Conservation (phyloP, 768 basidiomycete species). For the Sporobolomyces roseus region DNA sequence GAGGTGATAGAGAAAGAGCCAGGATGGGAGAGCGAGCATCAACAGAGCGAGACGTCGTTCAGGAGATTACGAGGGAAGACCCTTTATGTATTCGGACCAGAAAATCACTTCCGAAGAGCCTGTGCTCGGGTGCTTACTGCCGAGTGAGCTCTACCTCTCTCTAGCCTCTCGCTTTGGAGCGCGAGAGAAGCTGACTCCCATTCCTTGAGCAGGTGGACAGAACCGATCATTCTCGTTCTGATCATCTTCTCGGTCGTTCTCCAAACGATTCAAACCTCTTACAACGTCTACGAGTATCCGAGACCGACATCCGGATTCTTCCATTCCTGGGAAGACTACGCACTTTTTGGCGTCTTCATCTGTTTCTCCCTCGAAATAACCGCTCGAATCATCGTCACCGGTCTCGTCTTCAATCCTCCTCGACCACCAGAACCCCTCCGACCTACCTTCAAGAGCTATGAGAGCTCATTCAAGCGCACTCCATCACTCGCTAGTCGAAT, state of each 20-base stretch:
- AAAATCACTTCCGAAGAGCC: constrained; percentile 60
- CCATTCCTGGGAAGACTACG: constrained; percentile 81
- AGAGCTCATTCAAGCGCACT: constrained; percentile 21
- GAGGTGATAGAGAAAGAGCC: not conserved
- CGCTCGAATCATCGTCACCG: constrained; percentile 83
- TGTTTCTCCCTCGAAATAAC: constrained; percentile 82
- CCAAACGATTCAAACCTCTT: constrained; percentile 73
- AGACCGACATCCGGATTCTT: constrained; percentile 64
- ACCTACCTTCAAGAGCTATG: constrained; percentile 30
- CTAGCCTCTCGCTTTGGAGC: not conserved
- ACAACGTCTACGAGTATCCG: constrained; percentile 53
- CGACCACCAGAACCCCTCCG: constrained; percentile 36
- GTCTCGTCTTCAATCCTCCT: constrained; percentile 67
- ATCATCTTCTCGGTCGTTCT: constrained; percentile 80
- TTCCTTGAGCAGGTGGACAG: constrained; percentile 72
- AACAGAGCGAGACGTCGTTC: constrained; percentile 1
- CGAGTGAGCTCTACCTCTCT: constrained; percentile 57
- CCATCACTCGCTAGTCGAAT: constrained; percentile 14
- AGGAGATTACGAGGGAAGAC: constrained; percentile 55
- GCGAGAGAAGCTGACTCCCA: no score
- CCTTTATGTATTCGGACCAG: constrained; percentile 69
- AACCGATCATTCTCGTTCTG: constrained; percentile 73
- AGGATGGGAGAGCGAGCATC: constrained; percentile 1
- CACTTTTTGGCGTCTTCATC: constrained; percentile 74
- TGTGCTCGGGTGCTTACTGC: constrained; percentile 68